Conservation (phyloP, 805 yeast species). For the Vanderwaltozyma polyspora region DNA sequence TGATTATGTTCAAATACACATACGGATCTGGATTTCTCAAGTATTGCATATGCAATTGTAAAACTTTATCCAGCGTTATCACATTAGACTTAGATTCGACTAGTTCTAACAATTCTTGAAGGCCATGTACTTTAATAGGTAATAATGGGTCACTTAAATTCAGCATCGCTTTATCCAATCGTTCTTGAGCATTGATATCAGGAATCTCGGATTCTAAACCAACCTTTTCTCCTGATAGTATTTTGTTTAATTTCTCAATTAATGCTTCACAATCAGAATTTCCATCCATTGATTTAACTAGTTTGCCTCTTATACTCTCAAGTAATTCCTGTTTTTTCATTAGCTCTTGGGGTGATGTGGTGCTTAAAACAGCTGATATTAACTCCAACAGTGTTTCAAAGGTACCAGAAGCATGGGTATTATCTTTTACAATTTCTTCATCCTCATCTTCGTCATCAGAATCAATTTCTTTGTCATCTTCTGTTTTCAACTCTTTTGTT, state of each 20-base stretch:
- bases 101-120: conserved; percentile 50
- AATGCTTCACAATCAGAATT: neutral
- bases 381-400: conserved; percentile 29
- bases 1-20: conserved; percentile 73
- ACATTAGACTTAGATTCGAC: conserved; percentile 40
- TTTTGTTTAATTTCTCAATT: no score
- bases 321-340: conserved; percentile 17
- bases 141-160: conserved; percentile 66
- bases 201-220: neutral
- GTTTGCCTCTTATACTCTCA: conserved; percentile 19
- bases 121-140: conserved; percentile 82
- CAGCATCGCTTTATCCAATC: conserved; percentile 48
- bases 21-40: conserved; percentile 76
- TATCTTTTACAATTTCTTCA: conserved; percentile 1
- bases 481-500: conserved; percentile 6
- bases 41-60: conserved; percentile 51
- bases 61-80: conserved; percentile 40
- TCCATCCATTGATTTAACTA: conserved; percentile 2
- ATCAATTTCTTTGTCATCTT: conserved; percentile 22
- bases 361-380: conserved; percentile 29
- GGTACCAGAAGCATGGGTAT: conserved; percentile 1
- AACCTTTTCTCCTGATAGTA: neutral
- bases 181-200: conserved; percentile 11
- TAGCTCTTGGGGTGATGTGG: conserved; percentile 15
- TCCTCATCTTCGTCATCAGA: conserved; percentile 23